Evolutionary conservation across 345 rosid genomes (phyloP).

Genomic region (Salix udensis): DNA sequence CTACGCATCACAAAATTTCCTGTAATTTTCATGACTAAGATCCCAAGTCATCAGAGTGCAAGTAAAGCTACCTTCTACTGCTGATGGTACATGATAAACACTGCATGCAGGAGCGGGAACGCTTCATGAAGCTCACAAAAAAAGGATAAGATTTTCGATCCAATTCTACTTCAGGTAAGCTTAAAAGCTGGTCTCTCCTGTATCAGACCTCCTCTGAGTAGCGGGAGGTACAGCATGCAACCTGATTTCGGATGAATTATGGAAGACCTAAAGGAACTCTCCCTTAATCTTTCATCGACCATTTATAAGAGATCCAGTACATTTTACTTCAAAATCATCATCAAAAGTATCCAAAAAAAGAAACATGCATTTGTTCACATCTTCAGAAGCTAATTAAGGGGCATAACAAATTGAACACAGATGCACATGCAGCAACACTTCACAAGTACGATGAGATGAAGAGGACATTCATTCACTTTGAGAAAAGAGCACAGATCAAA

Average conservation of each 20-base stretch:
- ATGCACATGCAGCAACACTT: not conserved
- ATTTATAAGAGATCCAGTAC: not conserved
- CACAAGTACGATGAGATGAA: not conserved
- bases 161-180: not conserved
- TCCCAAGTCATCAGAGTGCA: not conserved
- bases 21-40: not conserved
- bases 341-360: not conserved
- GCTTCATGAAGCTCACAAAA: not conserved
- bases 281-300: not conserved
- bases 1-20: not conserved
- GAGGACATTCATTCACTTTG: not conserved
- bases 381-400: not conserved
- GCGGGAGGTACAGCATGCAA: not conserved
- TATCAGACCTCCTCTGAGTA: not conserved
- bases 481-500: not conserved
- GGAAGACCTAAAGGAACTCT: not conserved
- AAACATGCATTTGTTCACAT: not conserved
- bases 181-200: not conserved
- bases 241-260: not conserved
- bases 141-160: not conserved
- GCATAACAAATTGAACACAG: not conserved
- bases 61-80: not conserved
- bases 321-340: constrained; percentile 1
- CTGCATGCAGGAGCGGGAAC: not conserved
- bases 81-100: not conserved